Conservation (phyloP, 192 early-diverging fungal genomes). For the Rhizophagus prolifer region DNA sequence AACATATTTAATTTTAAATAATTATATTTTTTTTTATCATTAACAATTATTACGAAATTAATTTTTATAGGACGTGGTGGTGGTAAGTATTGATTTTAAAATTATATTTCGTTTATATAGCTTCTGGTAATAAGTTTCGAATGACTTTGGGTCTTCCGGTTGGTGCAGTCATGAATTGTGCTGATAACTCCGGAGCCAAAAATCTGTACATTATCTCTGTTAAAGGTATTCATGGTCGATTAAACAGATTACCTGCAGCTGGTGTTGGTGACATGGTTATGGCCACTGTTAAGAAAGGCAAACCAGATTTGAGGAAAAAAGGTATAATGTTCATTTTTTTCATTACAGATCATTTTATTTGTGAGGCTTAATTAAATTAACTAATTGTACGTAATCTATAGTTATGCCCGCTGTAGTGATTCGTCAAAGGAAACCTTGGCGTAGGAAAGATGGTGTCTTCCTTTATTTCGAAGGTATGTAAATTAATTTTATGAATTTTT, state of each 20-base stretch:
- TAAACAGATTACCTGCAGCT: slow-evolving; percentile 97
- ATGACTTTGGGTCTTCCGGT: slow-evolving; percentile 97
- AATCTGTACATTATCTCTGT: slow-evolving; percentile 99
- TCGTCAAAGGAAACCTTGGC: slow-evolving; percentile 99
- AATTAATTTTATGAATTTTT: background rate
- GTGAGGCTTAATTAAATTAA: background rate
- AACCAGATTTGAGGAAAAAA: slow-evolving; percentile 99
- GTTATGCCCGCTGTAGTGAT: slow-evolving; percentile 99
- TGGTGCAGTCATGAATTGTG: slow-evolving; percentile 99
- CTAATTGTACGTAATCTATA: slow-evolving; percentile 32
- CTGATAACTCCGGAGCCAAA: slow-evolving; percentile 99
- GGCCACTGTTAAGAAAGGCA: slow-evolving; percentile 99
- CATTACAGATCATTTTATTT: background rate
- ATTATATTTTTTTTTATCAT: background rate
- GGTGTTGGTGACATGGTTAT: slow-evolving; percentile 99
- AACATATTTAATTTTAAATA: background rate
- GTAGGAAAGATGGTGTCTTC: slow-evolving; percentile 98
- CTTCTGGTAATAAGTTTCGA: slow-evolving; percentile 95
- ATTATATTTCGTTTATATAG: slow-evolving; percentile 11
- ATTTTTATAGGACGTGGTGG: slow-evolving; percentile 14
- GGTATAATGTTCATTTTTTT: slow-evolving; percentile 45
- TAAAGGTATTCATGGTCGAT: slow-evolving; percentile 90
- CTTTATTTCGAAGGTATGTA: slow-evolving; percentile 88
- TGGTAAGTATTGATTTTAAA: slow-evolving; percentile 10
- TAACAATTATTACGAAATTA: background rate